These are phyloP conservation scores for Curvularia lunata DNA, from an alignment of 2,329 filamentous ascomycete species.

Conservation along the genomic window DNA sequence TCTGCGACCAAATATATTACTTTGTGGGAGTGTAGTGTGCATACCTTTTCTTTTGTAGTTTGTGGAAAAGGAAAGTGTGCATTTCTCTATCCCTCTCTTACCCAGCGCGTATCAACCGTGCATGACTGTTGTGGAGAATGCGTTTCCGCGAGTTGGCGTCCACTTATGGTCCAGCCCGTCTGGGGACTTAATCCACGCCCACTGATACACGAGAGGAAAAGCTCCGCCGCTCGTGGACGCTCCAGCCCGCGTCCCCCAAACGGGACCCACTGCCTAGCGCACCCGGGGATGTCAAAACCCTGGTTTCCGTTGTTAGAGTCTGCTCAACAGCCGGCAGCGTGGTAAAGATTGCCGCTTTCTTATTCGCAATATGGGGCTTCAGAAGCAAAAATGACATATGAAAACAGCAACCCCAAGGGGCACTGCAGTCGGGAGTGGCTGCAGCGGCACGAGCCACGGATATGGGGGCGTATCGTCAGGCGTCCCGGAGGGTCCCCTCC, in stretches of 20 bases:
- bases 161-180: neutral
- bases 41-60: neutral
- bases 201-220: neutral
- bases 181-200: neutral
- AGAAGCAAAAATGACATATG: conserved; percentile 10
- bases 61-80: neutral
- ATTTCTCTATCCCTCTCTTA: neutral
- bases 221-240: neutral
- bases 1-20: neutral
- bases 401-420: conserved; percentile 6
- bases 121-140: conserved; percentile 6
- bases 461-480: conserved; percentile 8
- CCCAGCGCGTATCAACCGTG: neutral
- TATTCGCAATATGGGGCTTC: conserved; percentile 4
- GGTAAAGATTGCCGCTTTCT: conserved; percentile 2
- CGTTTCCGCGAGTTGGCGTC: conserved; percentile 2
- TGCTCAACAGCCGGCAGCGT: conserved; percentile 7
- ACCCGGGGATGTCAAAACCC: conserved; percentile 7
- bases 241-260: neutral
- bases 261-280: conserved; percentile 9
- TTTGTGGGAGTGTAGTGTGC: neutral
- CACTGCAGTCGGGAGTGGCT: conserved; percentile 6
- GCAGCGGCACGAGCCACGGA: conserved; percentile 10
- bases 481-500: neutral
- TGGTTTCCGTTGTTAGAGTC: conserved; percentile 3